These are phyloP conservation scores for Septoria petroselini DNA, from an alignment of 2,329 filamentous ascomycete genomes.

Conservation along the genomic window DNA sequence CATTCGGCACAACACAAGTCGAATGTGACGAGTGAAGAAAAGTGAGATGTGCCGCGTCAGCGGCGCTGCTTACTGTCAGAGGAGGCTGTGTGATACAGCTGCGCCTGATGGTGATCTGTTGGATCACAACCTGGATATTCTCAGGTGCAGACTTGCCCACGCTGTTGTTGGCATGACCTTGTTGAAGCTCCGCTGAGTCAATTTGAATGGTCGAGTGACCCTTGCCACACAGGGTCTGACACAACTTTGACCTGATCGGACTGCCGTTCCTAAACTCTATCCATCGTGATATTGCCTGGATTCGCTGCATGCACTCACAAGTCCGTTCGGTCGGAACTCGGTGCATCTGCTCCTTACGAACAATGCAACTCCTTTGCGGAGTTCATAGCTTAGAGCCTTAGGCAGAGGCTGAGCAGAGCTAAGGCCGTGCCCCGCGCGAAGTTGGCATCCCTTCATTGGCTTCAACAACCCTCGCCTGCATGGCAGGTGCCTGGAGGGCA, in stretches of 20 bases:
- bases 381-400: background rate
- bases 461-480: no score
- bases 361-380: no score
- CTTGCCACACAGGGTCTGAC: constrained; percentile 1
- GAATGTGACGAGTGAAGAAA: no score
- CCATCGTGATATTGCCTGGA: no score
- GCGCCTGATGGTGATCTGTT: background rate
- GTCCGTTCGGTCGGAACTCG: background rate
- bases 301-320: background rate
- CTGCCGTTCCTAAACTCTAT: background rate
- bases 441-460: no score
- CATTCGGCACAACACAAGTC: no score
- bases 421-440: no score
- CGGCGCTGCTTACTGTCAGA: no score
- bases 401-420: background rate
- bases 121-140: background rate
- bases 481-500: no score
- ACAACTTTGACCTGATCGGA: constrained; percentile 1
- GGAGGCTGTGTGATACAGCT: background rate
- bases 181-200: background rate
- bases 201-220: background rate
- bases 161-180: constrained; percentile 2
- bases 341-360: background rate
- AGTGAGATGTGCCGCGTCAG: no score
- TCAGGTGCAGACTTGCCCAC: background rate